Evolutionary conservation across 2,329 filamentous ascomycete species (phyloP).

Genomic region (Calonectria multiphialidica): DNA sequence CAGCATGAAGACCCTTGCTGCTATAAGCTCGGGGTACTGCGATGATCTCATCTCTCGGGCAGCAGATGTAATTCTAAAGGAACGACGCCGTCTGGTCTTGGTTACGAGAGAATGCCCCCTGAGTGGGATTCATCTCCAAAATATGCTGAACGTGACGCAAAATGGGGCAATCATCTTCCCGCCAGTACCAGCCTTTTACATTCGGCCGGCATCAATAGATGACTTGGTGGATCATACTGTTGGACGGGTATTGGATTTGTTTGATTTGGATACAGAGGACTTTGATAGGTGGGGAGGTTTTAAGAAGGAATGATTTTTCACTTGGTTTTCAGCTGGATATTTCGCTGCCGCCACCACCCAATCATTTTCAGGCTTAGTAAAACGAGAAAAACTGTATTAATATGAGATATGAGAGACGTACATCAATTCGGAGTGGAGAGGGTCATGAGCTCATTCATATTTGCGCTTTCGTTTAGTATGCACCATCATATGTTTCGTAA

Average conservation of each 20-base stretch:
- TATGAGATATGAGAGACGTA: no score
- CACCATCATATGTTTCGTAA: no score
- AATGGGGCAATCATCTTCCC: conserved; percentile 58
- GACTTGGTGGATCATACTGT: conserved; percentile 50
- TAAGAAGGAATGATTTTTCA: neutral
- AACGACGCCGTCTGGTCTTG: conserved; percentile 53
- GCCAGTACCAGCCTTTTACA: conserved; percentile 59
- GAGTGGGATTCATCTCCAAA: conserved; percentile 59
- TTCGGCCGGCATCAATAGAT: conserved; percentile 50
- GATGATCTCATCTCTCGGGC: conserved; percentile 59
- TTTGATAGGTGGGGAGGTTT: neutral
- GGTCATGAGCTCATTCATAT: no score
- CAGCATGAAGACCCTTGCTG: conserved; percentile 61
- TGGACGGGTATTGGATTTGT: neutral
- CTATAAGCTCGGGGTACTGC: conserved; percentile 54
- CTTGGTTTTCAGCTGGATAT: no score
- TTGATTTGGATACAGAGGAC: neutral
- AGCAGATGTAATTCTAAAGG: conserved; percentile 61
- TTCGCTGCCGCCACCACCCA: no score
- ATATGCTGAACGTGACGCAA: conserved; percentile 55
- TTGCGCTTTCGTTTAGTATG: no score
- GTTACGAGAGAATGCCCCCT: conserved; percentile 59
- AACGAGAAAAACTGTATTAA: no score
- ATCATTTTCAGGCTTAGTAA: no score
- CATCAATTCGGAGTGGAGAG: no score